A percentile compares a stretch with the other conserved stretches of the same genome.
Conservation (phyloP, 2,329 filamentous ascomycete genomes). For the Colletotrichum tabaci region DNA sequence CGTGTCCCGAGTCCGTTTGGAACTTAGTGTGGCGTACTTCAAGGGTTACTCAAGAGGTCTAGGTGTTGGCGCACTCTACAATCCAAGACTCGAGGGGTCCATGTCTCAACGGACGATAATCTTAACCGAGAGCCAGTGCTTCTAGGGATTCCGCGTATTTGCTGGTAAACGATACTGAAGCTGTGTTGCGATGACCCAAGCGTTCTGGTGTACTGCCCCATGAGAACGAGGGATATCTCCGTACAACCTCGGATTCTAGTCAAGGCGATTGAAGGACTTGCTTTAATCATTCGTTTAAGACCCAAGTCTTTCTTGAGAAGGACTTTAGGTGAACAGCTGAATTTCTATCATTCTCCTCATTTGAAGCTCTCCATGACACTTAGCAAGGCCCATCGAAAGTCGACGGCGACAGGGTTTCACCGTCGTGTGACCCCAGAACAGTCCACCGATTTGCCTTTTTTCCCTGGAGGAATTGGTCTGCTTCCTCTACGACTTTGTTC, state of each 20-base stretch:
- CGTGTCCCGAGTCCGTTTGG: background rate
- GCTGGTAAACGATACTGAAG: background rate
- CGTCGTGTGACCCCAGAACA: no score
- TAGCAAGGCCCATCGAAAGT: no score
- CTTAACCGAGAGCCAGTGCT: background rate
- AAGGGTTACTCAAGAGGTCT: background rate
- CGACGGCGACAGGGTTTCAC: no score
- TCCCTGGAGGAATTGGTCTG: no score
- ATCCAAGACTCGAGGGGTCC: background rate
- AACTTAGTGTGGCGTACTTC: background rate
- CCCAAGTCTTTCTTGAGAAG: no score
- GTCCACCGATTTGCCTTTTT: no score
- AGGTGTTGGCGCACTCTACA: background rate
- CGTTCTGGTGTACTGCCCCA: fast-evolving
- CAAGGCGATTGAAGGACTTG: no score
- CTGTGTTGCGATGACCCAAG: background rate
- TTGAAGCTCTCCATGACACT: no score
- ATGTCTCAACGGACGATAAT: background rate
- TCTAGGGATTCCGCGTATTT: background rate
- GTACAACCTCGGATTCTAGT: background rate
- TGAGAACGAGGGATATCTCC: background rate
- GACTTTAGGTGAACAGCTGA: no score
- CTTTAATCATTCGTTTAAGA: no score
- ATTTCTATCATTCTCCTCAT: no score
- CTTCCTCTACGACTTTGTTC: no score